A percentile compares a stretch with the other conserved stretches of the same genome.
These are phyloP conservation scores for Asterella californica DNA, from an alignment of 225 moss, liverwort and hornwort genomes.

Conservation along the genomic window DNA sequence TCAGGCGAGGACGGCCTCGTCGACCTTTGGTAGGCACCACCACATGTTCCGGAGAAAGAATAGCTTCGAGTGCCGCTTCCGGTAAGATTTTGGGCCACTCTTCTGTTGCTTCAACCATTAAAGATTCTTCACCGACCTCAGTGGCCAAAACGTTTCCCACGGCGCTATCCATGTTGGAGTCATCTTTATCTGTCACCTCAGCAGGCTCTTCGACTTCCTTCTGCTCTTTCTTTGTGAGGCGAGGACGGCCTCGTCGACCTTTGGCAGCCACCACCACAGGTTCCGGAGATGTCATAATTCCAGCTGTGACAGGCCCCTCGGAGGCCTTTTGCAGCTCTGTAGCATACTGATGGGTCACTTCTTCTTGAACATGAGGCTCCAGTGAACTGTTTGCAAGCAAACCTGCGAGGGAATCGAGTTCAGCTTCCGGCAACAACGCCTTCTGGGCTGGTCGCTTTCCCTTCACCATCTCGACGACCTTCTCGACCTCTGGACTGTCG, in stretches of 20 bases:
- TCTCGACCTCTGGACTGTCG: constrained; percentile 18
- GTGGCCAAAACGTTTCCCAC: not conserved
- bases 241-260: constrained; percentile 10
- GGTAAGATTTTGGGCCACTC: not conserved
- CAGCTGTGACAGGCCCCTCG: not conserved
- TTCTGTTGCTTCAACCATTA: not conserved
- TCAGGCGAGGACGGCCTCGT: not conserved
- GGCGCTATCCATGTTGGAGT: too few species aligned
- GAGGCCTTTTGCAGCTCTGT: not conserved
- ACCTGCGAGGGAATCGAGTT: constrained; percentile 6
- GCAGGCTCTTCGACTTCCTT: not conserved
- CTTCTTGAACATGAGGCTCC: not conserved
- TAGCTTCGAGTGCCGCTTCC: not conserved
- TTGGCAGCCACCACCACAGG: not conserved
- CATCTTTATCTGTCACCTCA: not conserved
- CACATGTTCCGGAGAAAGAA: not conserved
- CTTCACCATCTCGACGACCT: constrained; percentile 12
- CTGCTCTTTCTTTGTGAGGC: not conserved
- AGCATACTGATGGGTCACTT: not conserved
- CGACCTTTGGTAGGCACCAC: not conserved
- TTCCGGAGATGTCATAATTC: not conserved
- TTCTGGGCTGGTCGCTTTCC: constrained; percentile 2
- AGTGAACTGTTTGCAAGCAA: constrained; percentile 4
- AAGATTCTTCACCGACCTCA: not conserved
- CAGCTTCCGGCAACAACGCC: constrained; percentile 1